phyloP scores from a whole-genome alignment of 306 rosid species.

The Mucuna pruriens region DNA sequence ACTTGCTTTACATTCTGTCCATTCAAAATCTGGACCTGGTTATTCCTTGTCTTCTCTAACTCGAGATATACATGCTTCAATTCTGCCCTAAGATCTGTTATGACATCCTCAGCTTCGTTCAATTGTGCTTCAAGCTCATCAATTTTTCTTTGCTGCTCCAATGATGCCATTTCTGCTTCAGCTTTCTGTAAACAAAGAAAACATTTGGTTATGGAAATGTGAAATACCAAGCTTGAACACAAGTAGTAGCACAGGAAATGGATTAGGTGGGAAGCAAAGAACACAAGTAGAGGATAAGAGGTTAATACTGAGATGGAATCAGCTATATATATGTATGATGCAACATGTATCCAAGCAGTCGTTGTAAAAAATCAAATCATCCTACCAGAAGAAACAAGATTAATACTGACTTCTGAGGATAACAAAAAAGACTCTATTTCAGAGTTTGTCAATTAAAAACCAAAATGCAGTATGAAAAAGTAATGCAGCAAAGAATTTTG shows the following conservation, averaged over 20 bases:
- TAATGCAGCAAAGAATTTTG: neutral
- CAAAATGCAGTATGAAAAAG: neutral
- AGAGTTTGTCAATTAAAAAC: neutral
- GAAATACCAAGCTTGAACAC: too few relatives aligned
- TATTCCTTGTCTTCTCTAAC: slow-evolving; percentile 57
- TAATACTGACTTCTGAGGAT: neutral
- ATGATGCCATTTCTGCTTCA: slow-evolving; percentile 59
- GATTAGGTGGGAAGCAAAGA: neutral
- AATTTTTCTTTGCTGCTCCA: slow-evolving; percentile 54
- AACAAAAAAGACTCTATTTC: neutral
- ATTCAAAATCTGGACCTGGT: slow-evolving; percentile 40
- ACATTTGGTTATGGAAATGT: neutral
- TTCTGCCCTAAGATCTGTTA: slow-evolving; percentile 73
- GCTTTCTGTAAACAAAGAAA: slow-evolving; percentile 51
- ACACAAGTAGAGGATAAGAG: neutral
- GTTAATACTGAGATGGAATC: neutral
- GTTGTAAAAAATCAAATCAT: neutral
- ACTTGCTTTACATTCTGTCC: slow-evolving; percentile 38
- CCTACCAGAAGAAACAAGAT: neutral
- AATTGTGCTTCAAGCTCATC: slow-evolving; percentile 79
- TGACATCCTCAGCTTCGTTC: slow-evolving; percentile 75
- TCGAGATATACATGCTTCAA: slow-evolving; percentile 49
- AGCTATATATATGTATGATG: neutral
- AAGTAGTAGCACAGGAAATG: neutral
- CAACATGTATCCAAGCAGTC: neutral